Conservation (phyloP, 306 rosid species). For the Lupinus albus region DNA sequence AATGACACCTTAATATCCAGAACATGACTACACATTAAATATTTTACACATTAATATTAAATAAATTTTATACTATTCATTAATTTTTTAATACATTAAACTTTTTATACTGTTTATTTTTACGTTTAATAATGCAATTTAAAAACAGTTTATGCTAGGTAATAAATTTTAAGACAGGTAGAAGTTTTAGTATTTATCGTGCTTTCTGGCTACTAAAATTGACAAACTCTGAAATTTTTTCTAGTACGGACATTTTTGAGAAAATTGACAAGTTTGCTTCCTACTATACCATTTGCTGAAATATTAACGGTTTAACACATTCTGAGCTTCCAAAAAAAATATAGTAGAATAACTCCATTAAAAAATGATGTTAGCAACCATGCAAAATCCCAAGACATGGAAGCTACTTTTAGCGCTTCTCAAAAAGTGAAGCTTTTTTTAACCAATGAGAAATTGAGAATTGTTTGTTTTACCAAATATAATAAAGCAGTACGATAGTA, state of each 20-base stretch:
- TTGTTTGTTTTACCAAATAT: not conserved
- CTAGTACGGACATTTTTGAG: not conserved
- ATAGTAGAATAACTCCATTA: not conserved
- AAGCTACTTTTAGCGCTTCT: not conserved
- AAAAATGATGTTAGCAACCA: not conserved
- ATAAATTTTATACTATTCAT: too few species aligned
- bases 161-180: too few species aligned
- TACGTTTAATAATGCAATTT: too few species aligned
- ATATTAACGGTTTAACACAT: not conserved
- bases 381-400: not conserved
- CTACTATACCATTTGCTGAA: not conserved
- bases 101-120: too few species aligned
- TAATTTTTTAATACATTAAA: too few species aligned
- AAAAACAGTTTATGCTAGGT: too few species aligned
- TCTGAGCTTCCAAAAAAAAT: not conserved
- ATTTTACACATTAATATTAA: too few species aligned
- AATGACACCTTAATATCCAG: too few species aligned
- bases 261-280: not conserved
- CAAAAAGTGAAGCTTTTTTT: not conserved
- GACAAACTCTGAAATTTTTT: not conserved
- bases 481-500: not conserved
- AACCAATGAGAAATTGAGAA: not conserved
- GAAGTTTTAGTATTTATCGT: too few species aligned
- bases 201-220: not conserved
- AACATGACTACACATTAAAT: too few species aligned